Conservation (phyloP, 805 yeast species). For the Starmera amethionina region DNA sequence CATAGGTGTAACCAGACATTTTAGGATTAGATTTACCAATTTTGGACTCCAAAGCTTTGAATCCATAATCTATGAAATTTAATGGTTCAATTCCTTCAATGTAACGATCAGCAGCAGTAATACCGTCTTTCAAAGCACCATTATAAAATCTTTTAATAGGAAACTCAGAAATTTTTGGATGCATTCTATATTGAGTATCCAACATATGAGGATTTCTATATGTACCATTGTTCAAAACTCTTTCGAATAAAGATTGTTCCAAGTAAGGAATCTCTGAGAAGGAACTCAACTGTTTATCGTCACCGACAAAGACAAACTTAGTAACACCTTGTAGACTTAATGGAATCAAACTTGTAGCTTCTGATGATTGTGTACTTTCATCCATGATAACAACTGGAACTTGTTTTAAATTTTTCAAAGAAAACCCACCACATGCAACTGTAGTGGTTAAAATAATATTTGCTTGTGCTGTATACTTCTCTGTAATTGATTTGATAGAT, state of each 20-base stretch:
- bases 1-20: conserved; percentile 48
- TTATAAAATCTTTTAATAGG: conserved; percentile 44
- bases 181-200: conserved; percentile 63
- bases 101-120: conserved; percentile 39
- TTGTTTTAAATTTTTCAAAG: conserved; percentile 47
- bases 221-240: conserved; percentile 53
- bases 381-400: conserved; percentile 70
- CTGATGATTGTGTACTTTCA: conserved; percentile 71
- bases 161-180: conserved; percentile 51
- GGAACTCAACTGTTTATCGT: conserved; percentile 65
- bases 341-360: conserved; percentile 63
- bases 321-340: conserved; percentile 58
- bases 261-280: conserved; percentile 60
- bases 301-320: conserved; percentile 65
- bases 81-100: conserved; percentile 45
- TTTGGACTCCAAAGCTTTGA: conserved; percentile 35
- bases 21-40: conserved; percentile 32
- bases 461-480: conserved; percentile 49
- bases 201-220: conserved; percentile 56
- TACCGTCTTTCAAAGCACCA: conserved; percentile 46
- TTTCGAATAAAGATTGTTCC: conserved; percentile 59
- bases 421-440: conserved; percentile 62
- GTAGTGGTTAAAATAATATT: conserved; percentile 66
- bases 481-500: conserved; percentile 33
- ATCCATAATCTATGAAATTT: conserved; percentile 50